Evolutionary conservation across 257 asterid genomes (phyloP).

Genomic region (Solanum lignicaule): DNA sequence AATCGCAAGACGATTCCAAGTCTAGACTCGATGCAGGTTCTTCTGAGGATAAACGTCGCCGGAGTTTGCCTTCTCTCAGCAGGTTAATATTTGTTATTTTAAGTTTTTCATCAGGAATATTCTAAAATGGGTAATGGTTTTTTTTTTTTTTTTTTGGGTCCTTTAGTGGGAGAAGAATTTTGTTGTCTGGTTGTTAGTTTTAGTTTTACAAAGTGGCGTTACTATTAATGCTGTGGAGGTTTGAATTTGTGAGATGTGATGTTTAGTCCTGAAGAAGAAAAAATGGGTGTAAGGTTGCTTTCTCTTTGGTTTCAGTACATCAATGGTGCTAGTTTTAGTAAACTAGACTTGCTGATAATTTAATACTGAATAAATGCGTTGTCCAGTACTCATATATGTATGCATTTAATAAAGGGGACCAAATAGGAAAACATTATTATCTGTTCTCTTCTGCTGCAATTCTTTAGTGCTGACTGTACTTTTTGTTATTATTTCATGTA

Average conservation of each 20-base stretch:
- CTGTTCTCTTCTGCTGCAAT: neutral
- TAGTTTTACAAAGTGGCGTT: neutral
- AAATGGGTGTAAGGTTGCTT: neutral
- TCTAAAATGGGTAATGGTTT: neutral
- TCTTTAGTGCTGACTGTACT: neutral
- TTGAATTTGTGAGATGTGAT: neutral
- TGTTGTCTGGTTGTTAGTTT: neutral
- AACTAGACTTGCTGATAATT: neutral
- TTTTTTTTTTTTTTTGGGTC: neutral
- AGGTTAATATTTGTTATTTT: slow-evolving; percentile 26
- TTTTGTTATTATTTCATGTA: slow-evolving; percentile 11
- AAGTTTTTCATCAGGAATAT: neutral
- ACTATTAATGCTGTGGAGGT: neutral
- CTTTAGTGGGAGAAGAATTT: neutral
- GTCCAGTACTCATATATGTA: neutral
- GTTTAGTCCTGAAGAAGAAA: neutral
- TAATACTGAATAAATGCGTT: neutral
- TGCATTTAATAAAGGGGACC: neutral
- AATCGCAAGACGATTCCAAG: slow-evolving; percentile 25
- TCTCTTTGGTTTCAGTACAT: neutral
- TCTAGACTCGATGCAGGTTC: slow-evolving; percentile 25
- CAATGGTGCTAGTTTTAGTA: neutral
- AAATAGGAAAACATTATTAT: neutral
- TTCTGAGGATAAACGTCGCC: slow-evolving; percentile 44
- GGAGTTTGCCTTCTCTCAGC: slow-evolving; percentile 47